Conservation (phyloP, 345 rosid genomes). For the Eucalyptus guilfoylei region DNA sequence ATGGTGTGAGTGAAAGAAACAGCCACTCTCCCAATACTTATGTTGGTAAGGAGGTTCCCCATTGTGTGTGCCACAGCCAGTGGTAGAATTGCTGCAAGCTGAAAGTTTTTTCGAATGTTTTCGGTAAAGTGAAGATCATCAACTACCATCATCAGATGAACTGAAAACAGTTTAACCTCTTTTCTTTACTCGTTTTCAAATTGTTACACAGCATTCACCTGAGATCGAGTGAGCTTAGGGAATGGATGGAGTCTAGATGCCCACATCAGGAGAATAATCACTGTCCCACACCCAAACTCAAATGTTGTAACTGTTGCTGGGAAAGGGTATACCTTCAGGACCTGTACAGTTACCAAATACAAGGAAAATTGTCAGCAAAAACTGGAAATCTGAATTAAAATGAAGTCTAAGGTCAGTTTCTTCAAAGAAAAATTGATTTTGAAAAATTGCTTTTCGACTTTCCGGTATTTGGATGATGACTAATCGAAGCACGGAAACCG, state of each 20-base stretch:
- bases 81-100: constrained; percentile 60
- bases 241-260: constrained; percentile 38
- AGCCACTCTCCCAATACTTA: constrained; percentile 67
- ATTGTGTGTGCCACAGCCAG: constrained; percentile 69
- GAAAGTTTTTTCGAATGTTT: background rate
- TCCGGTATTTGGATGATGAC: background rate
- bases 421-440: background rate
- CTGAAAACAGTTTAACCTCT: background rate
- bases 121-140: background rate
- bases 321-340: constrained; percentile 63
- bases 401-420: background rate
- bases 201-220: constrained; percentile 20
- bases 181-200: background rate
- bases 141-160: background rate
- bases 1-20: constrained; percentile 92
- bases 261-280: constrained; percentile 60
- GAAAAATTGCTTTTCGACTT: background rate
- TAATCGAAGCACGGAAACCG: background rate
- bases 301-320: constrained; percentile 82
- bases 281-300: constrained; percentile 66
- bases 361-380: background rate
- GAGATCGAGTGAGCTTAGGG: constrained; percentile 54
- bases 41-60: constrained; percentile 77
- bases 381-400: background rate
- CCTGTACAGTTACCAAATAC: constrained; percentile 11